Evolutionary conservation across 352 stramenopile genomes (phyloP), one percentile per base, ranked within the genome.

Genomic region (Phytophthora gonapodyides): DNA sequence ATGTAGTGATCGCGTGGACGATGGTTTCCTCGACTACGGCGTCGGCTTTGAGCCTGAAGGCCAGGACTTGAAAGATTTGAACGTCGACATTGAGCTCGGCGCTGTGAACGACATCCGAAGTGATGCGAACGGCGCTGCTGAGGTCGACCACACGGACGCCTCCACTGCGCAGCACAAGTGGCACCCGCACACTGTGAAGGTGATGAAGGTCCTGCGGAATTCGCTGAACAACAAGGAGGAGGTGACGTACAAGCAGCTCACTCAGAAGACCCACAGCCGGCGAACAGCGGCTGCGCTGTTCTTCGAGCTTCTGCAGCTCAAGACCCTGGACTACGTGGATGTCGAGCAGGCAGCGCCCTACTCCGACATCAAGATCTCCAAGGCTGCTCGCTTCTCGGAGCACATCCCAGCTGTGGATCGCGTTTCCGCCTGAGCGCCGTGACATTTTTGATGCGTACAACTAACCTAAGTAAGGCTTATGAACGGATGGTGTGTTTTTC

Each of bases 161-260:
- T 82, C 80, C 0, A 85, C 78, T 1, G 84, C 80, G 5, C 82
- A 92, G 45, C 89, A 98, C 76, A 98, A 99, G 65, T 99, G 97
- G 97, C 97, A 99, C 77, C 97, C 97, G 35, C 95, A 99, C 73
- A 99, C 97, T 1, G 84, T 98, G 51, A 98, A 98, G 66, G 96
- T 99, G 52, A 94, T 94, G 79, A 89, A 91, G 38, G 84, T 94
- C n/a, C 36, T 96, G 67, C 79, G 82, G 10, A 76, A 82, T 48
- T 88, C 87, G 7, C 67, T 96, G 12, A 56, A 84, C 13, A 64
- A 94, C 48, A 93, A 96, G 65, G 75, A 84, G 2, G 72, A 88
- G 30, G 78, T 96, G 31, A 94, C 82, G 16, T 97, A 95, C 76
- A 86, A 94, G 40, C 77, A 91, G 38, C 69, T 97, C 7, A 93